Evolutionary conservation across 495 filamentous ascomycete species (phyloP).

Genomic region (Hypoxylon fuscum): DNA sequence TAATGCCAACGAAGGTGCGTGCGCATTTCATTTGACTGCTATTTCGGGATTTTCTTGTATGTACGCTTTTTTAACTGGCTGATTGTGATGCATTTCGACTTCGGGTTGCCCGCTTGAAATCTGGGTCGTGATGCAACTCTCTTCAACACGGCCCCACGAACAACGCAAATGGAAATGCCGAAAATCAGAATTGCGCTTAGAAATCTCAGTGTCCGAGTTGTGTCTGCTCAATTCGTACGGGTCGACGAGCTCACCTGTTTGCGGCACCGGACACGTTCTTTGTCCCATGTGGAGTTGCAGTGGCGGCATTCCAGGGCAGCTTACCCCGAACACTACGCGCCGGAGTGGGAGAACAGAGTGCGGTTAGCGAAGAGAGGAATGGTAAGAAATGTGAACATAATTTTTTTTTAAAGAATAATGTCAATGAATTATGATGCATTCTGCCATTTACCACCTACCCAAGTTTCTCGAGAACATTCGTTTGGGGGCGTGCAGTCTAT

Average conservation of each 20-base stretch:
- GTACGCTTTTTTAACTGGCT: too few species aligned
- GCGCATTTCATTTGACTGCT: too few species aligned
- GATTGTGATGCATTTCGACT: too few species aligned
- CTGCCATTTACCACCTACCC: background rate
- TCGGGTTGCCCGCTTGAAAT: too few species aligned
- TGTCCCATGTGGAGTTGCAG: background rate
- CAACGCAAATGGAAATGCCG: background rate
- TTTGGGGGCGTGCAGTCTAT: background rate
- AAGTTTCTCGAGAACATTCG: background rate
- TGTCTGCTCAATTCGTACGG: background rate
- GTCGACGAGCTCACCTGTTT: background rate
- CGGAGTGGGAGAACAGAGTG: background rate
- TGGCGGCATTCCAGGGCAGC: background rate
- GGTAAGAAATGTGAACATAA: background rate
- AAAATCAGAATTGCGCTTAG: too few species aligned
- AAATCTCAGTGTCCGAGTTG: background rate
- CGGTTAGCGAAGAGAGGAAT: background rate
- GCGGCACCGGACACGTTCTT: conserved; percentile 1
- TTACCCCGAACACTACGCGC: background rate
- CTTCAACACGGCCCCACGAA: too few species aligned
- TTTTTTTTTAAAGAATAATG: too few species aligned
- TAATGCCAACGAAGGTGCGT: too few species aligned
- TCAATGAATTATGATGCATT: background rate
- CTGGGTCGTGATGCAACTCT: too few species aligned
- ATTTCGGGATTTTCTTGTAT: too few species aligned